Conservation (phyloP, 441 rosid species). For the Metrosideros polymorpha region DNA sequence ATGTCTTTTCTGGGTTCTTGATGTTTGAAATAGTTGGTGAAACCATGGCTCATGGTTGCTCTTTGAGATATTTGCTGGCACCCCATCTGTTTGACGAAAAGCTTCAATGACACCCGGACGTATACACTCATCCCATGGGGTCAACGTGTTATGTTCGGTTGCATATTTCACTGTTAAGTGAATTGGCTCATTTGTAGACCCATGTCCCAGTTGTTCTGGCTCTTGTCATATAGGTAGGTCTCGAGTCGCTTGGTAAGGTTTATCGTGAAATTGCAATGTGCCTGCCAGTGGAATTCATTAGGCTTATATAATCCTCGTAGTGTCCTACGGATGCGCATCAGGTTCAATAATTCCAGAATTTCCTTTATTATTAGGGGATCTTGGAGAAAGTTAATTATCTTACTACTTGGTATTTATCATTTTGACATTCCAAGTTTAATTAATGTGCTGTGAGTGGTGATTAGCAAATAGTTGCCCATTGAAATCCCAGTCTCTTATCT, state of each 20-base stretch:
- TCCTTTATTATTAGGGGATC: background rate
- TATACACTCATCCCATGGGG: background rate
- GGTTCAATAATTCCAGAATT: background rate
- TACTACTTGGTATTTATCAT: background rate
- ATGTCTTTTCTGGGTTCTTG: background rate
- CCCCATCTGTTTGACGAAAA: background rate
- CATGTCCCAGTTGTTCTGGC: background rate
- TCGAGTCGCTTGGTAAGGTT: background rate
- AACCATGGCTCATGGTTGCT: background rate
- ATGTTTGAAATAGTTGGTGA: background rate
- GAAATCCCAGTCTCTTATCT: background rate
- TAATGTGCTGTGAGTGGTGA: background rate
- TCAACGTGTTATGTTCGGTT: too few species aligned
- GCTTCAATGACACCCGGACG: background rate
- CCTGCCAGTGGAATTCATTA: background rate
- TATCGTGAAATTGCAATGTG: background rate
- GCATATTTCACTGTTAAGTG: background rate
- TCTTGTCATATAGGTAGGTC: background rate
- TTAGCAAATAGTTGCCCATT: background rate
- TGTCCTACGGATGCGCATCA: background rate
- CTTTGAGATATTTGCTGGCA: background rate
- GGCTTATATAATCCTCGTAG: background rate
- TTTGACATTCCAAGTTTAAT: background rate
- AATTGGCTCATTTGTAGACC: background rate
- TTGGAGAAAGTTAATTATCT: background rate